A percentile compares a stretch with the other conserved stretches of the same genome.
Conservation (phyloP, 2,329 filamentous ascomycete species). For the Aspergillus ustus region DNA sequence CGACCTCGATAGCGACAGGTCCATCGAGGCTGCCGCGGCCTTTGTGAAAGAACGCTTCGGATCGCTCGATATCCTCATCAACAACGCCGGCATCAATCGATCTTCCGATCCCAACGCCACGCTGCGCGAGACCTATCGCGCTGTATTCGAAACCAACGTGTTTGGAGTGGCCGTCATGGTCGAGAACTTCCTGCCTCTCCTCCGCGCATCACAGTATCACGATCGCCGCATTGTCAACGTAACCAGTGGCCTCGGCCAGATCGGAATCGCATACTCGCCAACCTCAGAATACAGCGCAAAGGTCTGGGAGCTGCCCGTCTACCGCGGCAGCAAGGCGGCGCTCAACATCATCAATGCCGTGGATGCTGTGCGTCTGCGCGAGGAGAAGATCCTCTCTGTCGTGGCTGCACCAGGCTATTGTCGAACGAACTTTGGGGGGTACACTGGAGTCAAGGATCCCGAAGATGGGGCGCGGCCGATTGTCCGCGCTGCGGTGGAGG, state of each 20-base stretch:
- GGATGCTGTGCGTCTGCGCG: neutral
- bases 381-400: neutral
- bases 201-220: conserved; percentile 8
- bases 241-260: conserved; percentile 9
- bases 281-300: neutral
- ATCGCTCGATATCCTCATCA: too few relatives aligned
- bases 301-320: conserved; percentile 6
- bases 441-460: neutral
- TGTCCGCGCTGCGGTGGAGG: too few relatives aligned
- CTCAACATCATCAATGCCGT: conserved; percentile 16
- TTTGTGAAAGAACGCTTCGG: too few relatives aligned
- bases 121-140: conserved; percentile 6
- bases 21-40: too few relatives aligned
- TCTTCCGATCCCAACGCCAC: neutral
- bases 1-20: too few relatives aligned
- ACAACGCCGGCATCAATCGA: too few relatives aligned
- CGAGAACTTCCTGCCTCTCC: conserved; percentile 9
- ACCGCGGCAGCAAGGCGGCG: conserved; percentile 12
- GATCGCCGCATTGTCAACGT: conserved; percentile 17
- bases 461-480: neutral
- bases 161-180: conserved; percentile 7
- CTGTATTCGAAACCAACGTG: conserved; percentile 13
- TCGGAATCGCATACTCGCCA: too few relatives aligned
- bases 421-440: neutral
- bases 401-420: neutral